Percentiles rank a stretch among this genome's conserved stretches.
Conservation (phyloP, 1,284 basidiomycete species). For the Austropuccinia psidii region DNA sequence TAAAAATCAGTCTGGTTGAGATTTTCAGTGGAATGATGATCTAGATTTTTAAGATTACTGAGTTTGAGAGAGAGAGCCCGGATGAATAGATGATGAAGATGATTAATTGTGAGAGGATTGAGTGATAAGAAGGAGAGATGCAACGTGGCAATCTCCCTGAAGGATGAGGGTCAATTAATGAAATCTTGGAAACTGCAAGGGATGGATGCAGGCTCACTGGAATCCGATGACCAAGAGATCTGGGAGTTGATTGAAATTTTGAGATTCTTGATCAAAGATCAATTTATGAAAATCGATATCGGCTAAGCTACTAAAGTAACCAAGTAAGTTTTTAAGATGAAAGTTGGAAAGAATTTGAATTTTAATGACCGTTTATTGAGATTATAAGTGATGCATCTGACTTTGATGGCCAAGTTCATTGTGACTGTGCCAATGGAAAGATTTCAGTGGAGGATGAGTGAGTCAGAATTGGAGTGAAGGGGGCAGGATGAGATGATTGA, state of each 20-base stretch:
- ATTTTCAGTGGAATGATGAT: not conserved
- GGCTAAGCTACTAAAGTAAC: not conserved
- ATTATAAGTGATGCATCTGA: slow-evolving; percentile 35
- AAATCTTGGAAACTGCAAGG: not conserved
- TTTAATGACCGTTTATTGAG: slow-evolving; percentile 19
- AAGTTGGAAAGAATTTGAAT: not conserved
- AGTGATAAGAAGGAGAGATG: slow-evolving; percentile 30
- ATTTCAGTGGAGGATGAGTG: no score
- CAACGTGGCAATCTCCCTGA: slow-evolving; percentile 25
- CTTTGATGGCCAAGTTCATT: not conserved
- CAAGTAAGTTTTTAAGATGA: not conserved
- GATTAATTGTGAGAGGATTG: slow-evolving; percentile 1
- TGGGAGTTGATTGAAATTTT: slow-evolving; percentile 3
- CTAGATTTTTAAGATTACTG: not conserved
- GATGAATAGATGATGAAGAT: slow-evolving; percentile 25
- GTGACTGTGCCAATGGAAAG: no score
- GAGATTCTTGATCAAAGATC: slow-evolving; percentile 9
- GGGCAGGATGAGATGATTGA: no score
- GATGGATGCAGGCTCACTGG: slow-evolving; percentile 5
- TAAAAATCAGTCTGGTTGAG: not conserved
- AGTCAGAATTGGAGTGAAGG: no score
- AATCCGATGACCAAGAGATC: slow-evolving; percentile 32
- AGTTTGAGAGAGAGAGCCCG: slow-evolving; percentile 21
- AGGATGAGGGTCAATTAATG: not conserved
- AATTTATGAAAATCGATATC: slow-evolving; percentile 12